These are phyloP conservation scores for Incumbomyces lentus DNA, from an alignment of 2,329 filamentous ascomycete species.

Conservation along the genomic window DNA sequence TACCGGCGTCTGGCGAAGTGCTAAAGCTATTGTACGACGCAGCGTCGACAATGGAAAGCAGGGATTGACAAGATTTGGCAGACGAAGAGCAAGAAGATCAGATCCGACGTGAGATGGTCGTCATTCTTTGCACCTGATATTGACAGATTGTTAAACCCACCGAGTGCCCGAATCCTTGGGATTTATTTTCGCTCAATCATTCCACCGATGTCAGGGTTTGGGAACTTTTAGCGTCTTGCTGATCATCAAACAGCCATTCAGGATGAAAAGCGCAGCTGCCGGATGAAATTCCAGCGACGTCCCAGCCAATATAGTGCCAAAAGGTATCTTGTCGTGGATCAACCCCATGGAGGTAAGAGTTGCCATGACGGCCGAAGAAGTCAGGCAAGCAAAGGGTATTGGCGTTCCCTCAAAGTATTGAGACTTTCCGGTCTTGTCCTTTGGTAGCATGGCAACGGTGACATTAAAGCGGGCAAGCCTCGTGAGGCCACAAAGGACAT, in stretches of 20 bases:
- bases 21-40: no score
- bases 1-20: no score
- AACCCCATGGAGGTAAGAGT: constrained; percentile 77
- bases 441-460: constrained; percentile 77
- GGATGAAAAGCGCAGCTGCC: constrained; percentile 64
- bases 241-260: constrained; percentile 91
- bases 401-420: constrained; percentile 95
- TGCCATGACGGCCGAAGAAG: constrained; percentile 72
- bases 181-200: no score
- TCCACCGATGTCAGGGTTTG: constrained; percentile 47
- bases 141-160: no score
- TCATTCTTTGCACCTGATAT: background rate
- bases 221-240: constrained; percentile 92
- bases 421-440: constrained; percentile 83
- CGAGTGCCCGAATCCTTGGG: no score
- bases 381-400: constrained; percentile 72
- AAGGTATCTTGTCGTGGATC: constrained; percentile 67
- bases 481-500: constrained; percentile 78
- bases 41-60: no score
- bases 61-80: no score
- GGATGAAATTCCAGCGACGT: constrained; percentile 75
- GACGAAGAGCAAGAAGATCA: background rate
- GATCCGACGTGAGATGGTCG: background rate
- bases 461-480: constrained; percentile 96
- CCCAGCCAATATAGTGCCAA: constrained; percentile 59